A percentile compares a stretch with the other conserved stretches of the same genome.
Conservation (phyloP, 1,284 basidiomycete species). For the Sanguinoderma infundibulare region DNA sequence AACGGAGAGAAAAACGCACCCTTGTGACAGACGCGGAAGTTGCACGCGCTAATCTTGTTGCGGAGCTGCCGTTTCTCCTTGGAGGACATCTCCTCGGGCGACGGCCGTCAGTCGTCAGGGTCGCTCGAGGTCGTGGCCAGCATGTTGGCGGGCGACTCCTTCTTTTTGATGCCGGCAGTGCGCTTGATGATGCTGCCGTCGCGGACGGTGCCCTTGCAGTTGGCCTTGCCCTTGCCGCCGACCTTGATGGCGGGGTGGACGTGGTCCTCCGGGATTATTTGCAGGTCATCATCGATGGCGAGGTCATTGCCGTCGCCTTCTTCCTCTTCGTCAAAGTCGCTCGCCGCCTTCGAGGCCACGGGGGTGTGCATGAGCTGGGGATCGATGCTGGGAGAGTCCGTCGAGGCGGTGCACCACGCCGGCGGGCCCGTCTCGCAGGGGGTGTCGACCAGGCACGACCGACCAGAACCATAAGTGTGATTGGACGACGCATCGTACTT, state of each 20-base stretch:
- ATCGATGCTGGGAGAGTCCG: slow-evolving; percentile 48
- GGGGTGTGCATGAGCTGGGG: slow-evolving; percentile 56
- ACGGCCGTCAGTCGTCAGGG: no score
- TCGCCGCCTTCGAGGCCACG: slow-evolving; percentile 39
- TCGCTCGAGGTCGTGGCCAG: no score
- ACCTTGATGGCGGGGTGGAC: slow-evolving; percentile 50
- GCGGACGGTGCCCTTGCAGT: slow-evolving; percentile 69
- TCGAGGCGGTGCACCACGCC: no score
- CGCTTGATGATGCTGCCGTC: slow-evolving; percentile 75
- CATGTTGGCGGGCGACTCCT: no score
- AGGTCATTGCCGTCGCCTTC: slow-evolving; percentile 28
- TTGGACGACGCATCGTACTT: no score
- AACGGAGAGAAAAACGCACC: slow-evolving; percentile 48
- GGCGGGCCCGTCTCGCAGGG: no score
- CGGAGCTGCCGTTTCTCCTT: no score
- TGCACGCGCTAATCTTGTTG: no score
- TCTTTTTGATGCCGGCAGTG: no score
- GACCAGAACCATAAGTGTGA: no score
- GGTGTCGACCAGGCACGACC: no score
- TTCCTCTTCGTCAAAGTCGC: slow-evolving; percentile 36
- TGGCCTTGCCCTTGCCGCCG: slow-evolving; percentile 62
- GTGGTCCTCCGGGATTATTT: slow-evolving; percentile 22
- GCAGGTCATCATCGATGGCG: slow-evolving; percentile 20
- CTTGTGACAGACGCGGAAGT: slow-evolving; percentile 93
- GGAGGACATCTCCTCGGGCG: no score